A percentile compares a stretch with the other conserved stretches of the same genome.
Evolutionary conservation across 306 rosid genomes (phyloP).

Genomic region (Prunus mira): DNA sequence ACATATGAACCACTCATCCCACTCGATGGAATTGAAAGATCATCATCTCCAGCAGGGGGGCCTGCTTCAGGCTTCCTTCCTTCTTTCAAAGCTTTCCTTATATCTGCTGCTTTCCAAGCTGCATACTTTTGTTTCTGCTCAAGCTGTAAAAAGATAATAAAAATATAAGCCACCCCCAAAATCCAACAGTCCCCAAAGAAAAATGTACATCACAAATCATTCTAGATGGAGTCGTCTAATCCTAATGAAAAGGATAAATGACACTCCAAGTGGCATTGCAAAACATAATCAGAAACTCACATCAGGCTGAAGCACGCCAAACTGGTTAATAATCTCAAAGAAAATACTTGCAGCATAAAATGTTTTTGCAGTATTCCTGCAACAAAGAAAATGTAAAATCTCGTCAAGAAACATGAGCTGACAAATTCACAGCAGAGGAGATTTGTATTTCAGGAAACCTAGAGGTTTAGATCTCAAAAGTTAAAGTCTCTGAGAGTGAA

Average conservation of each 20-base stretch:
- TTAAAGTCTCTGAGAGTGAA: neutral
- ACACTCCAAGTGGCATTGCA: neutral
- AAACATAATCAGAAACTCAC: constrained; percentile 48
- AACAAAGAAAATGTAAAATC: constrained; percentile 5
- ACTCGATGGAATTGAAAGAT: constrained; percentile 56
- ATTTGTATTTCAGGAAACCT: neutral
- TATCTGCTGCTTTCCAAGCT: constrained; percentile 99
- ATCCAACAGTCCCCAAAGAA: neutral
- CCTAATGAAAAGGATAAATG: neutral
- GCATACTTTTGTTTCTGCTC: constrained; percentile 99
- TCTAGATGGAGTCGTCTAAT: neutral
- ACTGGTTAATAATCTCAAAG: constrained; percentile 91
- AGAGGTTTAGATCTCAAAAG: neutral
- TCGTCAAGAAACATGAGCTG: neutral
- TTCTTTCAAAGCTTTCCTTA: constrained; percentile 96
- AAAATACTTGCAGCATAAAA: constrained; percentile 99
- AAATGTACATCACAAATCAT: neutral
- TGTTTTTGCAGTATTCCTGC: constrained; percentile 96
- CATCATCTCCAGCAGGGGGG: constrained; percentile 88
- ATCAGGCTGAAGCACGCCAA: constrained; percentile 80
- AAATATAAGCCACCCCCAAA: neutral
- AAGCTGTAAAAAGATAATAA: constrained; percentile 54
- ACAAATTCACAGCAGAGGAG: neutral
- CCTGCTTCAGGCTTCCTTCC: constrained; percentile 89
- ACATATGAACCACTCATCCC: constrained; percentile 56